Evolutionary conservation across 2,329 filamentous ascomycete genomes (phyloP), one percentile per base, ranked within the genome.

Genomic region (Tolypocladium ophioglossoides): DNA sequence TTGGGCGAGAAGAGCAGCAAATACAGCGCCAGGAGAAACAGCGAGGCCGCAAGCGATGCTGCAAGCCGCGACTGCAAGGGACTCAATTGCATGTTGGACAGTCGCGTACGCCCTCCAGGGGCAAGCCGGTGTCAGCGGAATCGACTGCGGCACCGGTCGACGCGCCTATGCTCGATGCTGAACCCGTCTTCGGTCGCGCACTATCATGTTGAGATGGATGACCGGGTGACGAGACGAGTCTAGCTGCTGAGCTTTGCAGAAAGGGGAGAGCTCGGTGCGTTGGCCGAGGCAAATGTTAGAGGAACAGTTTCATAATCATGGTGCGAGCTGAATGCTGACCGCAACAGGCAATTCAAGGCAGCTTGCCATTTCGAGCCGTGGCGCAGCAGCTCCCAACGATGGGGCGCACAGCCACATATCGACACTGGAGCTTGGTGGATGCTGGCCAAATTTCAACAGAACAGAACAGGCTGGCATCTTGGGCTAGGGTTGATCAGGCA

Each of bases 1-100:
- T 75, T 74, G 20, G 80, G 78, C 47, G 77, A 77, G 55, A 79
- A 78, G 39, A 87, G 74, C 30, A 80, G 68, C 55, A 86, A 71
- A 65, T 83, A 86, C 44, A 90, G 66, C 40, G 82, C 63, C 37
- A 86, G 62, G 35, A 88, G 68, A 51, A 86, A 65, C 34, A 81
- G 70, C 35, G 82, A 80, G 53, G 83, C 81, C 62, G 79, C 74
- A 52, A 86, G 66, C 55, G 85, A 87, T 63, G 84, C 83, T 65
- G 80, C 80, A 64, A 89, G 80, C 66, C 86, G 85, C 72, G 84
- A 86, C 74, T 88, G 87, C 61, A 88, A 74, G 63, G 80, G 83
- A 67, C 79, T 84, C 68, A 85, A 78, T 70, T 84, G 74, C 79
- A 82, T 81, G 59, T 63, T 69, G 65, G 58, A 62, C 61, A 63